Conservation (phyloP, 805 yeast genomes). For the Metschnikowia continentalis region DNA sequence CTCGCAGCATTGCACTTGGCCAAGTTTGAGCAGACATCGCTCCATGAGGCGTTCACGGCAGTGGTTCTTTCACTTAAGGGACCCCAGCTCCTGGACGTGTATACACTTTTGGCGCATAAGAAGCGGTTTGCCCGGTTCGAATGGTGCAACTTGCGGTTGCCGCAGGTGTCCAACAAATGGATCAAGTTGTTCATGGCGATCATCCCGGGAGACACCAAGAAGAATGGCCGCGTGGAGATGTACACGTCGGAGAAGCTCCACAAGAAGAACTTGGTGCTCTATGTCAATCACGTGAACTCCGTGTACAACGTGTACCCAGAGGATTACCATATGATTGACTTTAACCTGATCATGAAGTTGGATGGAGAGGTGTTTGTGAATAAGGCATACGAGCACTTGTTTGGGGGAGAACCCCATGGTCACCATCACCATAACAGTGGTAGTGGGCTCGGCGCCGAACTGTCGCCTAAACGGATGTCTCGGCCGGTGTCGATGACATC, state of each 20-base stretch:
- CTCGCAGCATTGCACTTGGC: conserved; percentile 49
- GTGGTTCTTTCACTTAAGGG: conserved; percentile 58
- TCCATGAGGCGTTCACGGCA: conserved; percentile 64
- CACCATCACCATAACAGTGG: no score
- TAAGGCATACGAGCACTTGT: conserved; percentile 33
- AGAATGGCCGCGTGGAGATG: conserved; percentile 50
- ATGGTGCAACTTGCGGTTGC: conserved; percentile 61
- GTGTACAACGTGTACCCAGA: conserved; percentile 60
- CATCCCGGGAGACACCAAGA: conserved; percentile 42
- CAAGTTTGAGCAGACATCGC: conserved; percentile 52
- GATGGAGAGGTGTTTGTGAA: conserved; percentile 52
- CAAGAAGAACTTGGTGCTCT: conserved; percentile 50
- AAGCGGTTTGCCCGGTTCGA: conserved; percentile 48
- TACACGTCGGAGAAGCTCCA: conserved; percentile 45
- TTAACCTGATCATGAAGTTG: conserved; percentile 52
- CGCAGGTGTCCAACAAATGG: conserved; percentile 58
- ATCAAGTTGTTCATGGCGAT: conserved; percentile 49
- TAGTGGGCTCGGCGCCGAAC: no score
- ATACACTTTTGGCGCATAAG: conserved; percentile 49
- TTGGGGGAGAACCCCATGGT: conserved; percentile 15
- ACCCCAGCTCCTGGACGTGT: conserved; percentile 51
- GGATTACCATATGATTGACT: conserved; percentile 51
- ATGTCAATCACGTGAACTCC: conserved; percentile 41
- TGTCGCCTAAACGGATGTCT: conserved; percentile 16
- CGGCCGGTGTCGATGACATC: conserved; percentile 20